Conservation (phyloP, 495 filamentous ascomycete species). For the Aspergillus campestris region DNA sequence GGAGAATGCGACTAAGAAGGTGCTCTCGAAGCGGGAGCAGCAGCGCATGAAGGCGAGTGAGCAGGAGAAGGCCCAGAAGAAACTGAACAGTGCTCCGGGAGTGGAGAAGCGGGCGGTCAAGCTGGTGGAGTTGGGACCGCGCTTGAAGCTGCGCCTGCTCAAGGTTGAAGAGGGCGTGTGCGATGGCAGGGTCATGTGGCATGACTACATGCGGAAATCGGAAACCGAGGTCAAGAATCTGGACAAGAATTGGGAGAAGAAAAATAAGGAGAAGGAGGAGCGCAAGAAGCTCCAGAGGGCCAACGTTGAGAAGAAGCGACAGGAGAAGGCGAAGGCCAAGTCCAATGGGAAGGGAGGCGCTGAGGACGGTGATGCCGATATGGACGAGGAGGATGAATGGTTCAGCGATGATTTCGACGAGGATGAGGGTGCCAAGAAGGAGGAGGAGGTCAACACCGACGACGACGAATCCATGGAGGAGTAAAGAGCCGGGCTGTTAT, state of each 20-base stretch:
- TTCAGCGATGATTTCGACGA: constrained; percentile 55
- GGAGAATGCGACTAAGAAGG: constrained; percentile 59
- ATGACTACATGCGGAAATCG: constrained; percentile 83
- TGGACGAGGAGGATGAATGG: constrained; percentile 50
- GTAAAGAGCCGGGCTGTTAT: constrained; percentile 4
- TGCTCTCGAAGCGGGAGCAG: constrained; percentile 56
- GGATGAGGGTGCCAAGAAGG: constrained; percentile 39
- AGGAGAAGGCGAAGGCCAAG: constrained; percentile 44
- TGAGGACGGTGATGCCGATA: constrained; percentile 47
- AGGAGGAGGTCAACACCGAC: constrained; percentile 32
- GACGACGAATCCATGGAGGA: constrained; percentile 36
- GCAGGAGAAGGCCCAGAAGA: constrained; percentile 30
- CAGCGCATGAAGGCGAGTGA: constrained; percentile 41
- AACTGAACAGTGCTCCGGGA: constrained; percentile 21
- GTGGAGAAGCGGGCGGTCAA: constrained; percentile 85
- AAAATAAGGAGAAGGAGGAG: constrained; percentile 70
- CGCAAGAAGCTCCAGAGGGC: constrained; percentile 73
- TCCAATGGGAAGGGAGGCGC: constrained; percentile 36
- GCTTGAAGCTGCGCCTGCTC: constrained; percentile 79
- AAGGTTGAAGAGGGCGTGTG: constrained; percentile 97
- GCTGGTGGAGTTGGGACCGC: constrained; percentile 82
- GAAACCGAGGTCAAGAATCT: constrained; percentile 64
- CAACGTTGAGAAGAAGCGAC: constrained; percentile 79
- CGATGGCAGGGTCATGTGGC: constrained; percentile 91
- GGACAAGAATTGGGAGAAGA: constrained; percentile 71